Evolutionary conservation across 1,284 basidiomycete genomes (phyloP).

Genomic region (Abortiporus biennis): DNA sequence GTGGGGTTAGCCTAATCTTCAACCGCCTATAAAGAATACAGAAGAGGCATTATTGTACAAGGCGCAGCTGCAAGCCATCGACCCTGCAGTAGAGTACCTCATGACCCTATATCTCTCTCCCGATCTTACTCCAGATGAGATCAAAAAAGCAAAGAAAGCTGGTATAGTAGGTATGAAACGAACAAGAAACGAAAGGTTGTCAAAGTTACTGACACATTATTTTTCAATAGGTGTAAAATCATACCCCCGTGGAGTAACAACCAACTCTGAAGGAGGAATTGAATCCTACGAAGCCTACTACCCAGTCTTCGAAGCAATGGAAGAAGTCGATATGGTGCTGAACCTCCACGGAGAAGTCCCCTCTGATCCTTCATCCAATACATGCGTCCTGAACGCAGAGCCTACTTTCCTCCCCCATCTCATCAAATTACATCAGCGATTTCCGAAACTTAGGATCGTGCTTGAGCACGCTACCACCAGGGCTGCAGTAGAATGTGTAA

Average conservation of each 20-base stretch:
- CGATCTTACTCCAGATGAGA: constrained; percentile 86
- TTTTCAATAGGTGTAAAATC: constrained; percentile 84
- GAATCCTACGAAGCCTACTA: constrained; percentile 96
- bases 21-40: constrained; percentile 87
- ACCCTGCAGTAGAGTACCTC: constrained; percentile 79
- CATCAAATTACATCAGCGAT: constrained; percentile 73
- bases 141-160: constrained; percentile 78
- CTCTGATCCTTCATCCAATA: constrained; percentile 82
- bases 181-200: background rate
- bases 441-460: constrained; percentile 94
- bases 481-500: constrained; percentile 90
- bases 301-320: constrained; percentile 92
- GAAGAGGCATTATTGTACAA: constrained; percentile 83
- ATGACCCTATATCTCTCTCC: constrained; percentile 96
- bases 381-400: constrained; percentile 94
- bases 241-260: constrained; percentile 97
- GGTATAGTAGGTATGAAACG: constrained; percentile 66
- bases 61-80: constrained; percentile 67
- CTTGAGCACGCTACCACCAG: constrained; percentile 98
- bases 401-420: constrained; percentile 88
- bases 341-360: constrained; percentile 98
- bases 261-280: constrained; percentile 95
- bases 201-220: background rate
- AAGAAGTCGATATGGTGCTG: constrained; percentile 88
- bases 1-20: constrained; percentile 98